Base-by-base conservation (phyloP, 208 protist genomes). In the Trypanosoma mega region DNA sequence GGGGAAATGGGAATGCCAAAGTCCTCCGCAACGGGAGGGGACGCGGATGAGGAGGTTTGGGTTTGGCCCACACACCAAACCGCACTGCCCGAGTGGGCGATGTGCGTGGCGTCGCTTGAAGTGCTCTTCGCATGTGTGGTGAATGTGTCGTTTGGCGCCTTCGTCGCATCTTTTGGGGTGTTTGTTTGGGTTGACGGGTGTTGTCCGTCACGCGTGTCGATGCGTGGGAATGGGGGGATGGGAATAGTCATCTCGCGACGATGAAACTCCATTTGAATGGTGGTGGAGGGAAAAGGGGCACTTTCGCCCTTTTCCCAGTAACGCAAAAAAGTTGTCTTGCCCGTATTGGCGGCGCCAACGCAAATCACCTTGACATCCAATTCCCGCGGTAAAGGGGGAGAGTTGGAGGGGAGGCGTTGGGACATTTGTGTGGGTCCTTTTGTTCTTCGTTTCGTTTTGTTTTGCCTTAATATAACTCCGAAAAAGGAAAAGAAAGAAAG, bases 211-310 rank as follows among this genome's bases (percentile, higher is more conserved):
- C 29, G 49, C 18, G 14, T 9, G 16, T 54, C 26, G 37, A 37
- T 39, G 29, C 37, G 37, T n/a, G 7, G 2, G 4, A 5, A 33
- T 20, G 54, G 34, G 12, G 54, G 54, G 11, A 46, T 26, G 2
- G 54, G 8, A 34, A 60, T 60, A 34, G 23, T 20, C 54, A 60
- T 60, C 26, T 60, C 54, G 20, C 44, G 54, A 8, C 44, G 18
- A 34, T 60, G 54, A 49, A 60, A 60, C 18, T 60, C 54, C 54
- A 60, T 60, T 18, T 47, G 44, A 34, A 60, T 60, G 9, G 54
- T 60, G n/a, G 54, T 60, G 3, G 43, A n/a, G 8, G 29, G 6
- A 3, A 24, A 34, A 16, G 20, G 20, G 20, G 54, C n/a, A 46
- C 29, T 46, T 14, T 60, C 33, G 23, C 44, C 44, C 11, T 27